Percentiles rank a stretch among this genome's conserved stretches.
These are phyloP conservation scores for Populus hybrid DNA, from an alignment of 441 rosid species.

Conservation along the genomic window DNA sequence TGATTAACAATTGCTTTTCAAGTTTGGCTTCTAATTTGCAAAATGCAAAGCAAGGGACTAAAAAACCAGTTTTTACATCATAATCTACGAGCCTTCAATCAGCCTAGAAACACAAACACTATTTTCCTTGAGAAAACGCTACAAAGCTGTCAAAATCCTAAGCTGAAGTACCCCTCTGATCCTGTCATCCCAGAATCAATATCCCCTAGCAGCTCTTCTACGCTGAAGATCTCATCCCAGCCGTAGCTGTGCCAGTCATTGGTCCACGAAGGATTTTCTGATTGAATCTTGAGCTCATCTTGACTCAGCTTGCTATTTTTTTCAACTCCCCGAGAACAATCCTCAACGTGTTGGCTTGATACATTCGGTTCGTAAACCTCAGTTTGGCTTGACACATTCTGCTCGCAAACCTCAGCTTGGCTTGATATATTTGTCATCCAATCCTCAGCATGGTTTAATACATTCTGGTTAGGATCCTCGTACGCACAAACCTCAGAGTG, in stretches of 20 bases:
- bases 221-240: conserved; percentile 52
- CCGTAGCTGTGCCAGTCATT: conserved; percentile 21
- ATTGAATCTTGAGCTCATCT: background rate
- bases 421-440: background rate
- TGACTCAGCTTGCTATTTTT: background rate
- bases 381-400: background rate
- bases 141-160: background rate
- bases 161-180: background rate
- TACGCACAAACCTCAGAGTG: conserved; percentile 43
- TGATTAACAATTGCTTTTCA: background rate
- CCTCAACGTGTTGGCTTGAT: background rate
- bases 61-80: background rate
- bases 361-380: conserved; percentile 18
- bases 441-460: conserved; percentile 1
- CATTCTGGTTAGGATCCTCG: conserved; percentile 20
- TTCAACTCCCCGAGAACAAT: background rate
- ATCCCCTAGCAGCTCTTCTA: conserved; percentile 46
- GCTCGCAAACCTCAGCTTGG: conserved; percentile 19
- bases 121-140: background rate
- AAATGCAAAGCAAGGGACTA: background rate
- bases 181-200: conserved; percentile 17
- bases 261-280: background rate
- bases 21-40: background rate
- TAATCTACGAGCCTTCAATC: background rate
- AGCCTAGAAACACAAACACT: background rate